These are phyloP conservation scores for Colletotrichum destructivum DNA, from an alignment of 2,329 filamentous ascomycete genomes.

Conservation along the genomic window DNA sequence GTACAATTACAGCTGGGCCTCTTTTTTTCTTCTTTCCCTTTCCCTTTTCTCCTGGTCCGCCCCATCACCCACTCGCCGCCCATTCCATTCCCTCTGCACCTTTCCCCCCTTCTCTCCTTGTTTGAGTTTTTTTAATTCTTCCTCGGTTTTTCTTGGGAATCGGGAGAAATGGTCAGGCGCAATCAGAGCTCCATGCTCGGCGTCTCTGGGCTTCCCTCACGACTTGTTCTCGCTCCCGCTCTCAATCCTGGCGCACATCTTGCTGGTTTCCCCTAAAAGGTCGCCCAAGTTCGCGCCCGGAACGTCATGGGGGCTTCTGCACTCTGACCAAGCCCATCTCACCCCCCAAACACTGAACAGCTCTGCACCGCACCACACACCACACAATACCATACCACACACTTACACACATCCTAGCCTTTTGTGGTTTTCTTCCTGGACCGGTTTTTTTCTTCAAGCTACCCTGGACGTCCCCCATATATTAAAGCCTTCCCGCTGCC, in stretches of 20 bases:
- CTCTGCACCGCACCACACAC: too few relatives aligned
- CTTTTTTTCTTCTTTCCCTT: neutral
- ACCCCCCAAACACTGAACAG: too few relatives aligned
- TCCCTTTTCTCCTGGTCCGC: neutral
- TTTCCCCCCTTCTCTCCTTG: neutral
- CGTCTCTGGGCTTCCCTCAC: conserved; percentile 34
- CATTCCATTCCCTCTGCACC: neutral
- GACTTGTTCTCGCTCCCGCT: neutral
- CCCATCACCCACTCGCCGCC: neutral
- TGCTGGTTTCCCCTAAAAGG: conserved; percentile 4
- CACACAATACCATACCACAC: neutral
- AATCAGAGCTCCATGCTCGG: conserved; percentile 31
- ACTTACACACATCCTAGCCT: neutral
- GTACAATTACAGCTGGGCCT: conserved; percentile 1
- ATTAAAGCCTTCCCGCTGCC: neutral
- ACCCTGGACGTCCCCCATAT: neutral
- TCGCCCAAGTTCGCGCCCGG: neutral
- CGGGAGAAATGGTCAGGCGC: conserved; percentile 25
- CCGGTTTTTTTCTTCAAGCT: neutral
- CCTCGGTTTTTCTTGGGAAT: conserved; percentile 32
- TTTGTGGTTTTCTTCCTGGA: neutral
- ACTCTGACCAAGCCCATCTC: conserved; percentile 5
- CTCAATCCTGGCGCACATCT: too few relatives aligned
- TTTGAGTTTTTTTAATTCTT: neutral
- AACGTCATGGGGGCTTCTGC: conserved; percentile 24